A percentile compares a stretch with the other conserved stretches of the same genome.
phyloP scores from a whole-genome alignment of 768 basidiomycete genomes.

The Thelephora ganbajun region DNA sequence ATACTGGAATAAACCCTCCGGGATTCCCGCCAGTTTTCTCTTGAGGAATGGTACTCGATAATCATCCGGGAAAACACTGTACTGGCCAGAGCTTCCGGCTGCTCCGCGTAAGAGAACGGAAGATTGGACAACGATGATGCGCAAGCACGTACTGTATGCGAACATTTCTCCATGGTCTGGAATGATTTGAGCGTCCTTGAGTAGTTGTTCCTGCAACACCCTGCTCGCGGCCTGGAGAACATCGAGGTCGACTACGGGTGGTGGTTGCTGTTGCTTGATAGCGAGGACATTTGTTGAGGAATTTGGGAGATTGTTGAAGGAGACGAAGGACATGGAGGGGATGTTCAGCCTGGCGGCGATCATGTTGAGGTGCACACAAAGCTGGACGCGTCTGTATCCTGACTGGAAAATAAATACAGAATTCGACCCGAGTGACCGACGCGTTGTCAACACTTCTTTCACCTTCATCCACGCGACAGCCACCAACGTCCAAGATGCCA shows the following conservation, averaged over 20 bases:
- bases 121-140: slow-evolving; percentile 2
- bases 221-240: slow-evolving; percentile 53
- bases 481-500: slow-evolving; percentile 18
- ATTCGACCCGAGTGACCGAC: slow-evolving; percentile 8
- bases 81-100: slow-evolving; percentile 63
- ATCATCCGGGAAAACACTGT: slow-evolving; percentile 68
- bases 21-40: slow-evolving; percentile 59
- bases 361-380: too few relatives aligned
- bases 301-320: background rate
- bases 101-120: background rate
- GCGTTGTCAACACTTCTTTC: slow-evolving; percentile 2
- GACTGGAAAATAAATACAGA: background rate
- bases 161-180: slow-evolving; percentile 66
- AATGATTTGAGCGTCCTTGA: slow-evolving; percentile 60
- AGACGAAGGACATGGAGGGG: background rate
- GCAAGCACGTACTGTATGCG: slow-evolving; percentile 33
- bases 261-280: slow-evolving; percentile 5
- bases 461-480: background rate
- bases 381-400: too few relatives aligned
- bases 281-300: background rate
- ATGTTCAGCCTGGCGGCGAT: too few relatives aligned
- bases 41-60: slow-evolving; percentile 72
- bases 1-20: slow-evolving; percentile 65
- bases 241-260: slow-evolving; percentile 36
- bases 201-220: slow-evolving; percentile 52